These are phyloP conservation scores for Auriscalpium vulgare DNA, from an alignment of 768 basidiomycete species.

Conservation along the genomic window DNA sequence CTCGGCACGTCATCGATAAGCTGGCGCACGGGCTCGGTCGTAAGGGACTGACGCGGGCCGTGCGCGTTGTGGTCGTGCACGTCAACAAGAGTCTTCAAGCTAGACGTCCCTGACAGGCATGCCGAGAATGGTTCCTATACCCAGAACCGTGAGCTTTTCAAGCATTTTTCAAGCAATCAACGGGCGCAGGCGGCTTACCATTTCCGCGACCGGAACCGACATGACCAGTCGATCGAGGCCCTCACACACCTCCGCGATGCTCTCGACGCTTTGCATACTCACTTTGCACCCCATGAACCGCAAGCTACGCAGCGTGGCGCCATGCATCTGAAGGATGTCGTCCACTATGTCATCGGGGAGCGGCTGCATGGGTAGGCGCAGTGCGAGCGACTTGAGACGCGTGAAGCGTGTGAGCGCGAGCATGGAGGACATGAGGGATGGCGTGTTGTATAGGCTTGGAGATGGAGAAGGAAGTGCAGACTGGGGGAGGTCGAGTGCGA, in stretches of 20 bases:
- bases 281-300: conserved; percentile 7
- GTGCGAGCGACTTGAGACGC: conserved; percentile 11
- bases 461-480: conserved; percentile 18
- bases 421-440: conserved; percentile 23
- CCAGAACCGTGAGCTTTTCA: too few relatives aligned
- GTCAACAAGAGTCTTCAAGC: conserved; percentile 11
- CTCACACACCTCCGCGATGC: conserved; percentile 9
- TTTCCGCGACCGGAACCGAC: conserved; percentile 6
- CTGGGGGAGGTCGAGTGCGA: conserved; percentile 45
- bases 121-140: conserved; percentile 6
- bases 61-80: conserved; percentile 5
- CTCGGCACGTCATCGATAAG: conserved; percentile 10
- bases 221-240: conserved; percentile 13
- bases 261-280: not conserved
- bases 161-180: not conserved
- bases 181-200: conserved; percentile 7
- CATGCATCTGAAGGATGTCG: conserved; percentile 11
- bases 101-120: conserved; percentile 3
- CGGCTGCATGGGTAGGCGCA: conserved; percentile 7
- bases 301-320: conserved; percentile 5
- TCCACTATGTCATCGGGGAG: conserved; percentile 5
- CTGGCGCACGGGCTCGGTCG: conserved; percentile 9
- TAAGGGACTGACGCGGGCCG: conserved; percentile 8
- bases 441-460: conserved; percentile 6
- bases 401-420: conserved; percentile 20